Evolutionary conservation across 108 stramenopile genomes (phyloP).

Genomic region (Skeletonema menzelii): DNA sequence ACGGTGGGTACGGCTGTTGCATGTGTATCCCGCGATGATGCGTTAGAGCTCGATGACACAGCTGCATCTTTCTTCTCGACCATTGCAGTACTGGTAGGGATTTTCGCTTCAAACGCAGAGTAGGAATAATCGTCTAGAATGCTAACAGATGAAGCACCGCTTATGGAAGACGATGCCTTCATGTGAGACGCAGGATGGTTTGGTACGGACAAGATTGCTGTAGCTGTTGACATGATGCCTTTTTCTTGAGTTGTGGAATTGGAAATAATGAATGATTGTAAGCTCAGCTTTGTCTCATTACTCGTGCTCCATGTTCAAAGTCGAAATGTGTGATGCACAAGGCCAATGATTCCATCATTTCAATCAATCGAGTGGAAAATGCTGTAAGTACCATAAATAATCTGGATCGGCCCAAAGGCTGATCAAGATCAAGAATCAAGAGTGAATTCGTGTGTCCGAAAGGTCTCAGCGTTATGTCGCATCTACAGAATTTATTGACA

Average conservation of each 20-base stretch:
- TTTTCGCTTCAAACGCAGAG: background rate
- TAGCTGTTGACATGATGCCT: background rate
- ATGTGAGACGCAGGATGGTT: background rate
- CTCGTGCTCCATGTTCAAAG: too few species aligned
- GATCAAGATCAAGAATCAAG: too few species aligned
- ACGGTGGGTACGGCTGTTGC: background rate
- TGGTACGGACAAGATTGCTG: background rate
- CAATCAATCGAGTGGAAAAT: too few species aligned
- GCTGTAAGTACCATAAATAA: too few species aligned
- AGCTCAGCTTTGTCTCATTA: too few species aligned
- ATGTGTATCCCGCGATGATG: conserved; percentile 6
- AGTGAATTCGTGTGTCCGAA: too few species aligned
- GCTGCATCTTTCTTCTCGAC: background rate
- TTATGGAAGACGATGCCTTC: background rate
- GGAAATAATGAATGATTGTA: too few species aligned
- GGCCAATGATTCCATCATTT: too few species aligned
- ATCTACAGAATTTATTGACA: too few species aligned
- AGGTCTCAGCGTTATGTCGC: too few species aligned
- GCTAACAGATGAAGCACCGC: background rate
- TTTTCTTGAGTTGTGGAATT: background rate
- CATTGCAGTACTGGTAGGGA: background rate
- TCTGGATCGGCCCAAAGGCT: too few species aligned
- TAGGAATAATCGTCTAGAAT: background rate
- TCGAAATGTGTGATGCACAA: too few species aligned
- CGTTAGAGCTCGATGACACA: conserved; percentile 9